phyloP scores from a whole-genome alignment of 2,329 filamentous ascomycete species.

The Diaporthe sp. region DNA sequence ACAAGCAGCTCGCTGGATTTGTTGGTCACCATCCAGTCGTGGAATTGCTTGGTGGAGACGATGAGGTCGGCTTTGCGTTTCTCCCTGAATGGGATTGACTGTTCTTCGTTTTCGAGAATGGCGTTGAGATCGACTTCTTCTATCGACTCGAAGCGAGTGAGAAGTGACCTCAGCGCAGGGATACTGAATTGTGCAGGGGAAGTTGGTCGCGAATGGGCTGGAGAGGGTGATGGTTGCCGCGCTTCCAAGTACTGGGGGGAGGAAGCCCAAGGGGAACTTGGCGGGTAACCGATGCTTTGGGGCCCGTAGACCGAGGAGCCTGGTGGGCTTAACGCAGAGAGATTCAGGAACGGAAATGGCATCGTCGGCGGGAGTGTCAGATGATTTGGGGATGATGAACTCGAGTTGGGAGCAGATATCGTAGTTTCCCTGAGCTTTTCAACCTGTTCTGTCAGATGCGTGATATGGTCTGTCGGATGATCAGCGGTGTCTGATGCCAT shows the following conservation, averaged over 20 bases:
- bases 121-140: not conserved
- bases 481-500: not conserved
- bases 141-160: not conserved
- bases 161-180: not conserved
- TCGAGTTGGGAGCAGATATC: not conserved
- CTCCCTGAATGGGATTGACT: not conserved
- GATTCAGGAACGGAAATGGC: not conserved
- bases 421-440: not conserved
- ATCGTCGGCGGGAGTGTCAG: no score
- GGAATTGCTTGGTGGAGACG: constrained; percentile 8
- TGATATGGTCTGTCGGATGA: not conserved
- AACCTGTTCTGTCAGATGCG: not conserved
- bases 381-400: not conserved
- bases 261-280: not conserved
- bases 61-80: constrained; percentile 5
- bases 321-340: not conserved
- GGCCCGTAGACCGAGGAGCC: not conserved
- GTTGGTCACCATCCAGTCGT: constrained; percentile 1
- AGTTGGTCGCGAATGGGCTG: not conserved
- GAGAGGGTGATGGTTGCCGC: not conserved
- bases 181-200: not conserved
- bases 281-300: not conserved
- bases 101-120: not conserved
- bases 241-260: not conserved
- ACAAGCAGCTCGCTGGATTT: constrained; percentile 10